Evolutionary conservation across 257 asterid species (phyloP).

Genomic region (Knoxia roxburghii): DNA sequence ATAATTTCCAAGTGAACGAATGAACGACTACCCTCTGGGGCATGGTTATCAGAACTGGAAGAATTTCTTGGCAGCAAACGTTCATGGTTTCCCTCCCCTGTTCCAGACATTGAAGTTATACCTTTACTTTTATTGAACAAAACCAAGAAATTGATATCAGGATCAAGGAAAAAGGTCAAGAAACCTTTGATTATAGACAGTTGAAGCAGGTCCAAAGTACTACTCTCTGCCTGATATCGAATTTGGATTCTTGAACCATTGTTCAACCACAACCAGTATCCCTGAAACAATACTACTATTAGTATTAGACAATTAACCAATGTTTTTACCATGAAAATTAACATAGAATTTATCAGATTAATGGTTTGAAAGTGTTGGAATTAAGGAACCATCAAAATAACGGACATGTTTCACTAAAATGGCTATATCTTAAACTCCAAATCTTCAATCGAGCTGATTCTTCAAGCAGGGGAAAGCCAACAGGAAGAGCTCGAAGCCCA

Average conservation of each 20-base stretch:
- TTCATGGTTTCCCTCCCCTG: constrained; percentile 14
- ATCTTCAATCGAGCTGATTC: too few species aligned
- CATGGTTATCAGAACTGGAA: neutral
- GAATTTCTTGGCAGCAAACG: constrained; percentile 6
- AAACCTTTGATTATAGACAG: constrained; percentile 18
- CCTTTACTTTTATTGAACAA: neutral
- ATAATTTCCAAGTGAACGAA: neutral
- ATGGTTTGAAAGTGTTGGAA: too few species aligned
- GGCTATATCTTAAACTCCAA: too few species aligned
- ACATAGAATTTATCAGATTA: too few species aligned
- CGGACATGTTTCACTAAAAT: too few species aligned
- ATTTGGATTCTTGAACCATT: constrained; percentile 18
- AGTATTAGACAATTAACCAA: too few species aligned
- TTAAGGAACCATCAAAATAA: too few species aligned
- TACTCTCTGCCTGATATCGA: constrained; percentile 4
- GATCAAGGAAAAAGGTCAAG: neutral
- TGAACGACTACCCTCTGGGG: neutral
- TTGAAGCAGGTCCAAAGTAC: constrained; percentile 12
- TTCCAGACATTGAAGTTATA: neutral
- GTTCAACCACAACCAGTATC: constrained; percentile 8
- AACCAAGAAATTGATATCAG: neutral
- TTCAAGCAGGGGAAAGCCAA: too few species aligned
- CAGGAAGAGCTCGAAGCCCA: too few species aligned
- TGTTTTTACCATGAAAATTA: too few species aligned
- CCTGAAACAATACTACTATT: too few species aligned